These are phyloP conservation scores for Heritiera fomes DNA, from an alignment of 345 rosid species.

Conservation along the genomic window DNA sequence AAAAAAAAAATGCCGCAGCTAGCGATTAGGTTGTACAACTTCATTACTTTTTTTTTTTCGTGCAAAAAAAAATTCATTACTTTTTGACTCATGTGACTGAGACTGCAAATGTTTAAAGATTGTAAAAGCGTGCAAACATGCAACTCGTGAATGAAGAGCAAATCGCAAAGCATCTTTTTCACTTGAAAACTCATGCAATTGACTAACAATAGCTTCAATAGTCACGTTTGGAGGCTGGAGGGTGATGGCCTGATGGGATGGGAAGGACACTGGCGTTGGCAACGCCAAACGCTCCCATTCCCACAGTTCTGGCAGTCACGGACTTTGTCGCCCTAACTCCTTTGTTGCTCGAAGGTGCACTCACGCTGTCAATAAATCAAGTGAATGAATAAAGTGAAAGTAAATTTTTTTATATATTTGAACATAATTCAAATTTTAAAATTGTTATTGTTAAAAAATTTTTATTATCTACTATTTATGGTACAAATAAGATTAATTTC, in stretches of 20 bases:
- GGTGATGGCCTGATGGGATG: background rate
- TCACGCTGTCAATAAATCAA: too few species aligned
- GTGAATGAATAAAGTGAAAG: too few species aligned
- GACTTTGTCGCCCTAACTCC: background rate
- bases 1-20: too few species aligned
- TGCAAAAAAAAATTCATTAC: background rate
- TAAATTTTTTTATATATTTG: too few species aligned
- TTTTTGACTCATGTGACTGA: background rate
- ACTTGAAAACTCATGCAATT: background rate
- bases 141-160: background rate
- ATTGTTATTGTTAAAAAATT: too few species aligned
- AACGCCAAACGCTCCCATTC: background rate
- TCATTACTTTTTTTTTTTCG: background rate
- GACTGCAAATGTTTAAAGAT: background rate
- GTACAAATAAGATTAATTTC: too few species aligned
- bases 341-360: too few species aligned
- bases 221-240: background rate
- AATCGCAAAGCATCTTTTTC: background rate
- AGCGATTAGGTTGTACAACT: too few species aligned
- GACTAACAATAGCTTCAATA: too few species aligned
- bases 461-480: too few species aligned
- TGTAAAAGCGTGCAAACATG: background rate
- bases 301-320: background rate
- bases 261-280: background rate
- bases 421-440: too few species aligned